A percentile compares a stretch with the other conserved stretches of the same genome.
Evolutionary conservation across 257 asterid genomes (phyloP).

Genomic region (Fraxinus excelsior): DNA sequence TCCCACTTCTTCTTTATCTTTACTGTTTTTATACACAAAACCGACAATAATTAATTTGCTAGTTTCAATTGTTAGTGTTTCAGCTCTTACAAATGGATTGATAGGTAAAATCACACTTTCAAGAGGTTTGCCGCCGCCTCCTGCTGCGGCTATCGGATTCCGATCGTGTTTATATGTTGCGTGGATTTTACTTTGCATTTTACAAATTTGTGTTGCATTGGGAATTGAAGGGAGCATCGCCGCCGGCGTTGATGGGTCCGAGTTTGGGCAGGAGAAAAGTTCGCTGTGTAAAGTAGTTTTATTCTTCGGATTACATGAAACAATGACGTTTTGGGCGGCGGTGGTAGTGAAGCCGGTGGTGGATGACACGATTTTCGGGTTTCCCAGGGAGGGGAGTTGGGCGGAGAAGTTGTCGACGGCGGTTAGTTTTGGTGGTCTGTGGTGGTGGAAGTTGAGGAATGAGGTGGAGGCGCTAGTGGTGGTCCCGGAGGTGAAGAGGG

Average conservation of each 20-base stretch:
- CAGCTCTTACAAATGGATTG: conserved; percentile 31
- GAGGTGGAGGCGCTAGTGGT: conserved; percentile 67
- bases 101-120: not conserved
- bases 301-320: conserved; percentile 63
- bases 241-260: conserved; percentile 35
- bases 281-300: conserved; percentile 36
- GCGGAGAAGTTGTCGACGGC: conserved; percentile 56
- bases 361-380: conserved; percentile 56
- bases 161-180: conserved; percentile 22
- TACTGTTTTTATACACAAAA: conserved; percentile 14
- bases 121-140: not conserved
- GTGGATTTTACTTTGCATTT: conserved; percentile 38
- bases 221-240: conserved; percentile 48
- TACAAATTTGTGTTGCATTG: conserved; percentile 39
- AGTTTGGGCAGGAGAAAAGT: conserved; percentile 16
- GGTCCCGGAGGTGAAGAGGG: conserved; percentile 50
- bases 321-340: conserved; percentile 55
- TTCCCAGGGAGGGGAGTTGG: conserved; percentile 37
- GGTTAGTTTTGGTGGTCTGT: conserved; percentile 50
- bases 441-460: conserved; percentile 77
- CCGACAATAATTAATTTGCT: conserved; percentile 30
- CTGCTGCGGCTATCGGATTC: not conserved
- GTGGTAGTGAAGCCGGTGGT: conserved; percentile 61
- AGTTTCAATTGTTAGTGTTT: conserved; percentile 28
- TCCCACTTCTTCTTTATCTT: not conserved